Evolutionary conservation across 768 basidiomycete genomes (phyloP), one percentile per base, ranked within the genome.

Genomic region (Crassisporium funariophilum): DNA sequence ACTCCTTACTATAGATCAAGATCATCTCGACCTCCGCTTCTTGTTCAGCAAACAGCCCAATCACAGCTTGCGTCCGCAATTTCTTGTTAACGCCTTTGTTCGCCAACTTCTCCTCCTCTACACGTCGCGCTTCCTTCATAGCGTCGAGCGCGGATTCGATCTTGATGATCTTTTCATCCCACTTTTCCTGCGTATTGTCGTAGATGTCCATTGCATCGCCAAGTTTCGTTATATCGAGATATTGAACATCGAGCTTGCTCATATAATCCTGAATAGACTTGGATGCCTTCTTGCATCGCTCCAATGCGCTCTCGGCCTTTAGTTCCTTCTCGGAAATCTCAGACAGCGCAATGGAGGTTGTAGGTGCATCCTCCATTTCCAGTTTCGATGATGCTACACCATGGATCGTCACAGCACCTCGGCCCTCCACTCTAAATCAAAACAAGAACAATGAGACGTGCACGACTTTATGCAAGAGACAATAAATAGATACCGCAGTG

Each of bases 391-490:
- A 34, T 11, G 5, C 57, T 2, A 73, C 70, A 49, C 72, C 70
- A 36, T 70, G 70, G 41, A 73, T 72, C 0, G 65, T 69, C 4
- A 69, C 72, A n/a, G 52, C 41, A 11, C 72, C 70, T 16, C 59
- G 52, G 3, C 70, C 72, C 55, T 72, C 67, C 3, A 72, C 66
- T 35, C 68, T 71, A 35, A 2, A 16, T 5, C 10, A 15, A 15
- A 12, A 7, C 6, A 16, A 20, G 5, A 33, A 10, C 13, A 8
- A 33, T 15, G 20, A 43, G 9, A 31, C 11, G 27, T 7, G 1
- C 20, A 11, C 13, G 41, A 17, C 12, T 16, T 13, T 27, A 15
- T 3, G 22, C 2, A 11, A 36, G 12, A 8, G 12, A 21, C 16
- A 17, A 25, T 15, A 20, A 13, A 31, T 13, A 11, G 50, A 15